Conservation (phyloP, 768 basidiomycete genomes). For the Cystobasidium ongulense region DNA sequence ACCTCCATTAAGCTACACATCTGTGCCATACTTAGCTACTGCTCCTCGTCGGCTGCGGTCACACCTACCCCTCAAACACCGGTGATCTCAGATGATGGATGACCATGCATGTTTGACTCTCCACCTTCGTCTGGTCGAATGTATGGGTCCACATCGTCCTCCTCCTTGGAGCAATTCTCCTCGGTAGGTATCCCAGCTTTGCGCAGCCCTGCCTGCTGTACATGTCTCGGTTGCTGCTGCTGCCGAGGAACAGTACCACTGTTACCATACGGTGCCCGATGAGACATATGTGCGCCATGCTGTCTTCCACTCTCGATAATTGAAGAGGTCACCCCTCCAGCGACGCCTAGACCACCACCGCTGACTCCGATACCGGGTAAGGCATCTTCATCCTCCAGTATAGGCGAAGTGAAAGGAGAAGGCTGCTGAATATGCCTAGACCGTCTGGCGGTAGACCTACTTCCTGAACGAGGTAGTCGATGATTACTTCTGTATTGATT, state of each 20-base stretch:
- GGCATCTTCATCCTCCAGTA: constrained; percentile 10
- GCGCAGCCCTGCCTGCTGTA: background rate
- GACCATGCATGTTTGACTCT: background rate
- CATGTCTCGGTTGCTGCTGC: background rate
- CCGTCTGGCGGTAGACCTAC: background rate
- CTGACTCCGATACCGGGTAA: background rate
- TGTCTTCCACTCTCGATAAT: background rate
- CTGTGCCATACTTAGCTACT: too few relatives aligned
- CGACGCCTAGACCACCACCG: background rate
- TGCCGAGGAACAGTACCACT: background rate
- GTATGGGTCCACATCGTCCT: background rate
- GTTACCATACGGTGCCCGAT: background rate
- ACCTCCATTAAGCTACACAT: too few relatives aligned
- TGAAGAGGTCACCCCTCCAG: background rate
- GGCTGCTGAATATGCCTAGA: background rate
- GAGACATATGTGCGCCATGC: background rate
- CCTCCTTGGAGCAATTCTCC: background rate
- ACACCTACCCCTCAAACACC: background rate
- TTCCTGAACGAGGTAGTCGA: background rate
- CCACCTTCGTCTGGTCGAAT: background rate
- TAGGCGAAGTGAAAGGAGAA: constrained; percentile 14
- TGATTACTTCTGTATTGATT: background rate
- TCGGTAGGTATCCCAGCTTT: background rate
- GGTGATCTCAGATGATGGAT: background rate
- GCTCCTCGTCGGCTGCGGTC: too few relatives aligned